Evolutionary conservation across 2,329 filamentous ascomycete species (phyloP).

Genomic region (Parascedosporium putredinis): DNA sequence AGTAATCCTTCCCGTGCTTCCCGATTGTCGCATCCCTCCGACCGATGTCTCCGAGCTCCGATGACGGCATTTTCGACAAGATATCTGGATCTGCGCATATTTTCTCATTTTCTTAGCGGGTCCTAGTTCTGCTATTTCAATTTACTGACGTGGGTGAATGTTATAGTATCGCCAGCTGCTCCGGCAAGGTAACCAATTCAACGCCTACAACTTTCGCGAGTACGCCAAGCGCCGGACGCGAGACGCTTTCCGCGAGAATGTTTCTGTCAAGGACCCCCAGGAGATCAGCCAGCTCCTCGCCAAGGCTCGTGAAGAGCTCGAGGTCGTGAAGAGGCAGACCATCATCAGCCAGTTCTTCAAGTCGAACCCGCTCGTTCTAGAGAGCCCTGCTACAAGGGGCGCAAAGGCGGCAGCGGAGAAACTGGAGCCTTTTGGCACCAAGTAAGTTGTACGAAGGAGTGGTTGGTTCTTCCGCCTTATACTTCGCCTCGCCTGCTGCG

Average conservation of each 20-base stretch:
- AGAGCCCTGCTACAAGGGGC: conserved; percentile 25
- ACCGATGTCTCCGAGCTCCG: neutral
- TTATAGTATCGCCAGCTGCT: conserved; percentile 81
- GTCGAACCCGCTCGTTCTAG: conserved; percentile 81
- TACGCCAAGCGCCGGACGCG: conserved; percentile 85
- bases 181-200: conserved; percentile 76
- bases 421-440: neutral
- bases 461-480: neutral
- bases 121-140: conserved; percentile 8
- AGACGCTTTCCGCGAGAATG: conserved; percentile 82
- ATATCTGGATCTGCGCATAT: no score
- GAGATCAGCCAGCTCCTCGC: conserved; percentile 82
- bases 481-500: no score
- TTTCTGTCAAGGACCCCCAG: conserved; percentile 59
- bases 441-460: no score
- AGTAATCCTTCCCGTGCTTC: conserved; percentile 17
- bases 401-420: neutral
- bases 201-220: conserved; percentile 94
- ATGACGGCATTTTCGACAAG: conserved; percentile 3
- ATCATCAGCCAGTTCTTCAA: conserved; percentile 92
- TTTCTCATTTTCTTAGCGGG: no score
- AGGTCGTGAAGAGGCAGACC: conserved; percentile 92
- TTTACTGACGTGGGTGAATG: neutral
- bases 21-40: neutral
- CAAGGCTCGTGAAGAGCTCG: conserved; percentile 75